phyloP scores from a whole-genome alignment of 108 stramenopile species.

The Nannochloropsis gaditana region DNA sequence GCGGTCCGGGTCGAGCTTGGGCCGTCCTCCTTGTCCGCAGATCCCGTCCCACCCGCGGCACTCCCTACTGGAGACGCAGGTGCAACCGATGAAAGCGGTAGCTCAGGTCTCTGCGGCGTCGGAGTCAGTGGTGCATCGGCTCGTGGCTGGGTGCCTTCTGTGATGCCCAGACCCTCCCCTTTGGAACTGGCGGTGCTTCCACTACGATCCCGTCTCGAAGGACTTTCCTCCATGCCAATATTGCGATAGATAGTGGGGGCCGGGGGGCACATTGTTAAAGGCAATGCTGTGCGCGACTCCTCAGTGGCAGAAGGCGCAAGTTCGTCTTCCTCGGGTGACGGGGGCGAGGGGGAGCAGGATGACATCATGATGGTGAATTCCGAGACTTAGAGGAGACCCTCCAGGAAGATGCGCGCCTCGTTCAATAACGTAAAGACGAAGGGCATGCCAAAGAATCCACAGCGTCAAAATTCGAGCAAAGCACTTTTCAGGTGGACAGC shows the following conservation, averaged over 20 bases:
- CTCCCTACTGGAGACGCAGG: too few relatives aligned
- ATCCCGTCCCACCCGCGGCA: too few relatives aligned
- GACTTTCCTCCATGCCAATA: not conserved
- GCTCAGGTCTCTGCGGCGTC: too few relatives aligned
- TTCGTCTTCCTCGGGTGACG: not conserved
- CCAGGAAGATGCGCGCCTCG: not conserved
- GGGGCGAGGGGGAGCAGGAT: not conserved
- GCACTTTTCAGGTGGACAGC: too few relatives aligned
- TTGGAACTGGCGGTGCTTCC: conserved; percentile 1
- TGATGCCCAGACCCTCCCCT: too few relatives aligned
- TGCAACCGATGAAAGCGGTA: too few relatives aligned
- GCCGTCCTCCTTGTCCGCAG: too few relatives aligned
- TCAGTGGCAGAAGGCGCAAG: not conserved
- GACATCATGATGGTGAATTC: not conserved
- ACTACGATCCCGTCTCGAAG: not conserved
- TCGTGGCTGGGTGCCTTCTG: too few relatives aligned
- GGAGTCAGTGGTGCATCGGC: too few relatives aligned
- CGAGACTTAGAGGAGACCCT: not conserved
- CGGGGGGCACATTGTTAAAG: not conserved
- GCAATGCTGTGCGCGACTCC: not conserved
- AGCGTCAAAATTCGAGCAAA: too few relatives aligned
- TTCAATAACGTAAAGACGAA: not conserved
- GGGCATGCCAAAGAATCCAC: not conserved
- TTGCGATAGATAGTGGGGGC: conserved; percentile 3
- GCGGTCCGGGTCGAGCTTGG: too few relatives aligned